A percentile compares a stretch with the other conserved stretches of the same genome.
Evolutionary conservation across 2,329 filamentous ascomycete species (phyloP).

Genomic region (Colletotrichum higginsianum): DNA sequence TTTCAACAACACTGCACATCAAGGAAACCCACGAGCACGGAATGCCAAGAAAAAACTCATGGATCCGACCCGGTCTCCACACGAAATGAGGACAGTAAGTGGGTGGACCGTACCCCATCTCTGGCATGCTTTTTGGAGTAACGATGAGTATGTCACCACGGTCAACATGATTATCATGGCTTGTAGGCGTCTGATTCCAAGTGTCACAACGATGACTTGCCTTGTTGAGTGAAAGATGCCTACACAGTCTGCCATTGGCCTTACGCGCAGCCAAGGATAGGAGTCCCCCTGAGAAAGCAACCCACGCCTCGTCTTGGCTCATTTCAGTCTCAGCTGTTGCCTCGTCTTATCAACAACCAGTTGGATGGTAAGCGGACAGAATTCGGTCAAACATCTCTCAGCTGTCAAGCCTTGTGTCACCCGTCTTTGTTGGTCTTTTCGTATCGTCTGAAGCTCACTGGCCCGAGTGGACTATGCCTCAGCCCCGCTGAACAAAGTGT

Average conservation of each 20-base stretch:
- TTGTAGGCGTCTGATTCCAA: not conserved
- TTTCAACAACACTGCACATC: too few relatives aligned
- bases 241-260: not conserved
- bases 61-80: not conserved
- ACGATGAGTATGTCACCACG: not conserved
- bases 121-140: not conserved
- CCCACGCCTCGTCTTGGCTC: constrained; percentile 9
- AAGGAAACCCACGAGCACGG: too few relatives aligned
- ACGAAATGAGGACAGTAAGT: too few relatives aligned
- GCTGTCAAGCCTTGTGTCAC: constrained; percentile 21
- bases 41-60: not conserved
- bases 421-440: not conserved
- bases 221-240: not conserved
- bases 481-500: constrained; percentile 32
- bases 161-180: not conserved
- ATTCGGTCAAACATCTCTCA: constrained; percentile 17
- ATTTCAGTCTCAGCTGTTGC: constrained; percentile 18
- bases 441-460: constrained; percentile 18
- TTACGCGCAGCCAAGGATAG: too few relatives aligned
- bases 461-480: not conserved
- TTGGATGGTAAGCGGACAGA: constrained; percentile 3
- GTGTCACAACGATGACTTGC: not conserved
- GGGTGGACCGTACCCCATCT: too few relatives aligned
- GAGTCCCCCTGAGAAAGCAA: not conserved
- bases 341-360: constrained; percentile 6